Base-by-base conservation (phyloP, 345 rosid species). In the Pistacia integerrima region DNA sequence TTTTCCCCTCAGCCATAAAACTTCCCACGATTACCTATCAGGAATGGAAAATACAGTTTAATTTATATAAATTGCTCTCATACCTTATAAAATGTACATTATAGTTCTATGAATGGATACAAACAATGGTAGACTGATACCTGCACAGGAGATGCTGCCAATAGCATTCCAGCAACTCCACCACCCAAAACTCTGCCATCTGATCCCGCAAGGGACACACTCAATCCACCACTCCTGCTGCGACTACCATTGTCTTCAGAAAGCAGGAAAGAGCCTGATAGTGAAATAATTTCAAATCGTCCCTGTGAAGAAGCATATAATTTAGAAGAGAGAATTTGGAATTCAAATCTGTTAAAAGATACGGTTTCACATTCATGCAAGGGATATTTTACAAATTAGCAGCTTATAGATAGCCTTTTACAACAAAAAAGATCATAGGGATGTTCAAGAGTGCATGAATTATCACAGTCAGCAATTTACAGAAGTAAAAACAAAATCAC, bases 121-220 rank as follows among this genome's bases (percentile, higher is more conserved):
- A 69, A 65, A 68, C 12, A 41, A 12, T 25, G 6, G 71, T 62
- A 56, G 76, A 72, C 66, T 2, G 18, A 63, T 82, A 91, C 99
- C 97, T 92, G 97, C 68, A 96, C 97, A 11, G 90, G 84, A 52
- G 97, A 78, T 64, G 94, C 99, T 77, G 99, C 99, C 41, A 79
- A 68, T 64, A 96, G 73, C 81, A 79, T 69, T 82, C 98, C 99
- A 13, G 88, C 86, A 72, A 94, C 98, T 62, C 77, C 82, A 74
- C 99, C 99, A 64, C 98, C 98, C 73, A 96, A 52, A 75, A 92
- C 91, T 70, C 84, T 84, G 64, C 93, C 97, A 76, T 90, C 97
- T 4, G 92, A 69, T 6, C 93, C 93, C 41, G 94, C 97, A 75
- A 96, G 76, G 25, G 97, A 90, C 58, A 93, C 92, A 76, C 84